These are phyloP conservation scores for Clitopilus hobsonii DNA, from an alignment of 768 basidiomycete genomes.

Conservation along the genomic window DNA sequence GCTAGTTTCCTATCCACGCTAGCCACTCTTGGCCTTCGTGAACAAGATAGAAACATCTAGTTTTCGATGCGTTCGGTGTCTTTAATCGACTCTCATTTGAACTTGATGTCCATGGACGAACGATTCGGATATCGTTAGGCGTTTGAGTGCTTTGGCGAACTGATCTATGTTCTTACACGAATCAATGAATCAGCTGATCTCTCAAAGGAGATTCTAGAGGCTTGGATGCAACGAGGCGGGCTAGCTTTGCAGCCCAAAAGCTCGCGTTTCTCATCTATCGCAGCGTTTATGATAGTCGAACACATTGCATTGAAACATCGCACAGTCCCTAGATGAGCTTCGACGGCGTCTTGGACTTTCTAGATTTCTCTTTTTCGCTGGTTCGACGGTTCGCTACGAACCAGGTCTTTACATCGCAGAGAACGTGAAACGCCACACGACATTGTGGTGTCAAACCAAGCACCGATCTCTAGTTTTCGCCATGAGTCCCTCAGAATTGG, in stretches of 20 bases:
- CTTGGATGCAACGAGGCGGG: constrained; percentile 1
- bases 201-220: constrained; percentile 1
- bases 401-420: neutral
- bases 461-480: neutral
- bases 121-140: neutral
- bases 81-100: neutral
- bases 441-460: neutral
- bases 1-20: neutral
- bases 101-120: neutral
- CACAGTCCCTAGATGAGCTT: neutral
- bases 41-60: neutral
- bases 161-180: neutral
- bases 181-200: neutral
- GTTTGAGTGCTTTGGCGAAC: neutral
- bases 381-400: neutral
- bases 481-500: neutral
- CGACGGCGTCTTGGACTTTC: neutral
- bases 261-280: constrained; percentile 1
- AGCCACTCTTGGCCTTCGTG: neutral
- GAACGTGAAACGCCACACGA: constrained; percentile 1
- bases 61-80: neutral
- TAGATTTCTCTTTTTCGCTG: neutral
- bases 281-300: neutral
- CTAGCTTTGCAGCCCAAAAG: neutral
- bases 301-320: constrained; percentile 1